Conservation (phyloP, 148 eudicot genomes). For the Dysphania ambrosioides region DNA sequence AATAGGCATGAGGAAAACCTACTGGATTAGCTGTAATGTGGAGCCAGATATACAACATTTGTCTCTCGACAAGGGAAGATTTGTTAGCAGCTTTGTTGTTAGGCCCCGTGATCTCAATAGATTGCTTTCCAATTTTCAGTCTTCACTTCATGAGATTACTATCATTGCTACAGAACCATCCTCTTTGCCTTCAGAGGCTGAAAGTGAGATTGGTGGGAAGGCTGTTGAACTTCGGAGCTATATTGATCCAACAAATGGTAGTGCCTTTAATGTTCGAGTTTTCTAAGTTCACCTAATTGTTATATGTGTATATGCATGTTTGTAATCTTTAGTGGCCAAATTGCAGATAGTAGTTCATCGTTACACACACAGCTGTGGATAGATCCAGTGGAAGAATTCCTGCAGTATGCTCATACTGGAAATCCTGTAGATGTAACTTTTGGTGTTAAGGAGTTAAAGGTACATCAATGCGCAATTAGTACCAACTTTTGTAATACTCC, state of each 20-base stretch:
- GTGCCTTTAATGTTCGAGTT: neutral
- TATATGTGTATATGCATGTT: neutral
- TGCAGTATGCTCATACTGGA: conserved; percentile 77
- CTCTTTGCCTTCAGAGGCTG: conserved; percentile 61
- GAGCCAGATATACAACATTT: conserved; percentile 89
- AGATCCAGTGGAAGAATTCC: conserved; percentile 95
- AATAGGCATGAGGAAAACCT: conserved; percentile 80
- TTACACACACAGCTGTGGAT: conserved; percentile 96
- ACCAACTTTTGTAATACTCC: neutral
- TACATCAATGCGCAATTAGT: conserved; percentile 17
- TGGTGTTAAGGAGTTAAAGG: conserved; percentile 92
- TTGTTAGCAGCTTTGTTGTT: conserved; percentile 81
- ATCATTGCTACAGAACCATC: conserved; percentile 81
- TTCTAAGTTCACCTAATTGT: conserved; percentile 6
- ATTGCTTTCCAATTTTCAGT: conserved; percentile 87
- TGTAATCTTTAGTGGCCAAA: conserved; percentile 4
- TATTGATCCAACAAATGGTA: conserved; percentile 95
- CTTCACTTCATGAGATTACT: conserved; percentile 96
- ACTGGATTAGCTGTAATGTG: conserved; percentile 88
- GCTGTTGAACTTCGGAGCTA: conserved; percentile 98
- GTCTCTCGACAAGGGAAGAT: conserved; percentile 72
- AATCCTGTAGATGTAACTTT: conserved; percentile 92
- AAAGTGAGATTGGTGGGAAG: conserved; percentile 89
- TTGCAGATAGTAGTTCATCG: conserved; percentile 82
- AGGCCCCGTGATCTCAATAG: conserved; percentile 94